A percentile compares a stretch with the other conserved stretches of the same genome.
Conservation (phyloP, 176 grass and related monocot genomes). For the Cenchrus purpureus region DNA sequence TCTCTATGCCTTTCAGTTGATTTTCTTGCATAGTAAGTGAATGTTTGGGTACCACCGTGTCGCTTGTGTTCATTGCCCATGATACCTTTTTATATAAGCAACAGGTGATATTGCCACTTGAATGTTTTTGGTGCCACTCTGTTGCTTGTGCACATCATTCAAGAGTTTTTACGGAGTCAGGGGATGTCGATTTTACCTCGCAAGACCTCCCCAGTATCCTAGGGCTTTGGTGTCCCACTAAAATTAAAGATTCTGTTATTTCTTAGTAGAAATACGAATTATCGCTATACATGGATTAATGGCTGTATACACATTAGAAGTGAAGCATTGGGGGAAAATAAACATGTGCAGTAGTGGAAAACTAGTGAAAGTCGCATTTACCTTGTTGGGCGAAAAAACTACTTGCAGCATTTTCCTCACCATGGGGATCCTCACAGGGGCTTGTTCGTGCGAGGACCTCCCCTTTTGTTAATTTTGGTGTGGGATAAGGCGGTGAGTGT, state of each 20-base stretch:
- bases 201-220: not conserved
- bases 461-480: not conserved
- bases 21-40: slow-evolving; percentile 41
- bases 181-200: not conserved
- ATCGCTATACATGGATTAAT: not conserved
- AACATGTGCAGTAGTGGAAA: not conserved
- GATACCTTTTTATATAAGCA: not conserved
- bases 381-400: not conserved
- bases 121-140: slow-evolving; percentile 1
- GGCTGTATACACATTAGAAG: not conserved
- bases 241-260: not conserved
- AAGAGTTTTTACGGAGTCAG: not conserved
- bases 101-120: not conserved
- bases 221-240: not conserved
- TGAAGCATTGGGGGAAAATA: not conserved
- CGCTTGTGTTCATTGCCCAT: slow-evolving; percentile 2
- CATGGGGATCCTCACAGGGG: not conserved
- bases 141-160: not conserved
- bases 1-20: slow-evolving; percentile 15
- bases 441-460: not conserved
- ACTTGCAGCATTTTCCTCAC: not conserved
- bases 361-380: not conserved
- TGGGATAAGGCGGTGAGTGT: not conserved
- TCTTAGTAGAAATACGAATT: not conserved
- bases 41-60: slow-evolving; percentile 18